Percentiles rank a stretch among this genome's conserved stretches.
Conservation (phyloP, 805 yeast genomes). For the Schwanniomyces occidentalis region DNA sequence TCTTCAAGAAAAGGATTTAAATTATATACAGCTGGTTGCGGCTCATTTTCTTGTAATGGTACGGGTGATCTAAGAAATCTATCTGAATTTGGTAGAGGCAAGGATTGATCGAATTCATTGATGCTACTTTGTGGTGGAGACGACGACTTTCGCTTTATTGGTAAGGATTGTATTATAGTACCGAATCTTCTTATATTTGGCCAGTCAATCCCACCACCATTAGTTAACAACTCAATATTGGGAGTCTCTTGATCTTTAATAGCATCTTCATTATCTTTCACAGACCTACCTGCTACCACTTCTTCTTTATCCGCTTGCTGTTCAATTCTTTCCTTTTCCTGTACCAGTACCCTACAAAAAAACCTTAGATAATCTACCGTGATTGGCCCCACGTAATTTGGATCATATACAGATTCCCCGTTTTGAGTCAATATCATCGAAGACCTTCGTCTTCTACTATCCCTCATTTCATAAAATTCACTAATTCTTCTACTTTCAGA, state of each 20-base stretch:
- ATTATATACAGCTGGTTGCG: too few relatives aligned
- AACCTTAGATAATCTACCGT: conserved; percentile 38
- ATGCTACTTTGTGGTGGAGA: conserved; percentile 7
- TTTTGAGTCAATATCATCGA: conserved; percentile 22
- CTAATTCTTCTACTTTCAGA: conserved; percentile 9
- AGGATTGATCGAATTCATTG: conserved; percentile 26
- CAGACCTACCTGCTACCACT: too few relatives aligned
- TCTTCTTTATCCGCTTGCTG: neutral
- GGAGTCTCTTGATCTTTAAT: too few relatives aligned
- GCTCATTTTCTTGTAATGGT: too few relatives aligned
- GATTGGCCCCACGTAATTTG: conserved; percentile 35
- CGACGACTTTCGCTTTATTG: too few relatives aligned
- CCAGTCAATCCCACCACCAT: too few relatives aligned
- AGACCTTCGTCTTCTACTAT: conserved; percentile 22
- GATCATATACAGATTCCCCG: conserved; percentile 27
- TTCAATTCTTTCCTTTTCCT: conserved; percentile 3
- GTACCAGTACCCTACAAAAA: conserved; percentile 29
- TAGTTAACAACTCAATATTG: too few relatives aligned
- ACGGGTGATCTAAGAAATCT: conserved; percentile 14
- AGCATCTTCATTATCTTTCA: too few relatives aligned
- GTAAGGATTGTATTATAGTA: too few relatives aligned
- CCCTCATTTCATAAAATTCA: conserved; percentile 4
- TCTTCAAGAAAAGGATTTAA: too few relatives aligned
- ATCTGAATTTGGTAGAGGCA: conserved; percentile 27
- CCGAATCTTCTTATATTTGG: too few relatives aligned